Conservation (phyloP, 1,284 basidiomycete species). For the Jaminaea rosea region DNA sequence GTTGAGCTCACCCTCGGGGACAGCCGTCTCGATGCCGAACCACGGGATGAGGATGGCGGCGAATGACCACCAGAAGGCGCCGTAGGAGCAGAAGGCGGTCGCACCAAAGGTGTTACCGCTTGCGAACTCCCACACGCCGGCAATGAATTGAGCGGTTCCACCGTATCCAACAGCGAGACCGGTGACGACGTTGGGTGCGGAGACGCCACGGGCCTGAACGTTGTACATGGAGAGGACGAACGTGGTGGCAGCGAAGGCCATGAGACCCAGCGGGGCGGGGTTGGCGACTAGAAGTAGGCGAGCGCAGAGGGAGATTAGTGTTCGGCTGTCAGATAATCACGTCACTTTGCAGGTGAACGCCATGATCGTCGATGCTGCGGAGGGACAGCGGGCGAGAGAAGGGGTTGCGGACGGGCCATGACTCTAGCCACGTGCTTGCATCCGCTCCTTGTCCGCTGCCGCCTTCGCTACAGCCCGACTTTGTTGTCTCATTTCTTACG, state of each 20-base stretch:
- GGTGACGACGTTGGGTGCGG: constrained; percentile 28
- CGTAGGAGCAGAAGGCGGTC: constrained; percentile 52
- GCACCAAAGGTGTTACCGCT: constrained; percentile 58
- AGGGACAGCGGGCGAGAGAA: too few species aligned
- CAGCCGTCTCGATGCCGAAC: constrained; percentile 23
- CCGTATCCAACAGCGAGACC: constrained; percentile 51
- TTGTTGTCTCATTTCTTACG: not conserved
- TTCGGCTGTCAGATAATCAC: too few species aligned
- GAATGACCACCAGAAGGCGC: constrained; percentile 37
- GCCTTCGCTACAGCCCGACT: not conserved
- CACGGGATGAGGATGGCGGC: constrained; percentile 39
- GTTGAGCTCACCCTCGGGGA: constrained; percentile 17
- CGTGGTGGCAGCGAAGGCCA: constrained; percentile 51
- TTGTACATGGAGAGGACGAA: constrained; percentile 52
- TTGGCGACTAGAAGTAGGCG: constrained; percentile 50
- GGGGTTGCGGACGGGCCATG: too few species aligned
- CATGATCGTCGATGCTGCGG: too few species aligned
- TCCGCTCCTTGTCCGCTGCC: too few species aligned
- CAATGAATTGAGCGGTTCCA: constrained; percentile 63
- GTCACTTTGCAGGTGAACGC: too few species aligned
- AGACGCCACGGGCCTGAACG: constrained; percentile 35
- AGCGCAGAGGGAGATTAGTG: too few species aligned
- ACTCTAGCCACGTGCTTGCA: too few species aligned
- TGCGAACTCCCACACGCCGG: constrained; percentile 61
- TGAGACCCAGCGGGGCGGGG: constrained; percentile 53